phyloP scores from a whole-genome alignment of 768 basidiomycete genomes.

The Suillus placidus region DNA sequence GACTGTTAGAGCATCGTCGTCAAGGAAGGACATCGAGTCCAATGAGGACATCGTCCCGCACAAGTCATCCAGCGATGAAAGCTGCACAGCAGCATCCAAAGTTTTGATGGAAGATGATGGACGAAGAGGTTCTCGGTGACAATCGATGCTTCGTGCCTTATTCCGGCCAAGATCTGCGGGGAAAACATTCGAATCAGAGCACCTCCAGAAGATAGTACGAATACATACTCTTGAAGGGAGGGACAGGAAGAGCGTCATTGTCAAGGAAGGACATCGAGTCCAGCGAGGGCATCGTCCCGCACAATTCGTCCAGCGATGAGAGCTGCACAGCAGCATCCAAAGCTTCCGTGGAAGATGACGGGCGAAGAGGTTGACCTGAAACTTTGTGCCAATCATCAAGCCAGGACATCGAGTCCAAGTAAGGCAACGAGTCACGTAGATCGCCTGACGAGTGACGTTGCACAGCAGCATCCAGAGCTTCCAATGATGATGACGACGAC shows the following conservation, averaged over 20 bases:
- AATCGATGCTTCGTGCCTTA: not conserved
- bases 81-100: not conserved
- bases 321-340: constrained; percentile 1
- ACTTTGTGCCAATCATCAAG: not conserved
- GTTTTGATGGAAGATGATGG: not conserved
- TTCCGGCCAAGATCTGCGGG: not conserved
- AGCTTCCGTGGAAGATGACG: not conserved
- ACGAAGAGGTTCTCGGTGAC: not conserved
- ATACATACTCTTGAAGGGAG: not conserved
- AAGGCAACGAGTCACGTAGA: not conserved
- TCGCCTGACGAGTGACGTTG: not conserved
- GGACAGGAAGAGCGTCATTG: not conserved
- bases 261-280: constrained; percentile 1
- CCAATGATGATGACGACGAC: not conserved
- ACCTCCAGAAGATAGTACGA: not conserved
- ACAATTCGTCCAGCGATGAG: not conserved
- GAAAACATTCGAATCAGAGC: not conserved
- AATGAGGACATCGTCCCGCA: not conserved
- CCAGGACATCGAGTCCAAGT: constrained; percentile 2
- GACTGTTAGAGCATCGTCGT: not conserved
- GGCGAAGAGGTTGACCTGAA: not conserved
- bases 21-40: constrained; percentile 2
- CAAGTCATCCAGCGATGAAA: not conserved
- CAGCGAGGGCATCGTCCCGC: not conserved
- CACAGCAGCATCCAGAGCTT: not conserved